Base-by-base conservation (phyloP, 2,329 filamentous ascomycete genomes). In the Calonectria naviculata region DNA sequence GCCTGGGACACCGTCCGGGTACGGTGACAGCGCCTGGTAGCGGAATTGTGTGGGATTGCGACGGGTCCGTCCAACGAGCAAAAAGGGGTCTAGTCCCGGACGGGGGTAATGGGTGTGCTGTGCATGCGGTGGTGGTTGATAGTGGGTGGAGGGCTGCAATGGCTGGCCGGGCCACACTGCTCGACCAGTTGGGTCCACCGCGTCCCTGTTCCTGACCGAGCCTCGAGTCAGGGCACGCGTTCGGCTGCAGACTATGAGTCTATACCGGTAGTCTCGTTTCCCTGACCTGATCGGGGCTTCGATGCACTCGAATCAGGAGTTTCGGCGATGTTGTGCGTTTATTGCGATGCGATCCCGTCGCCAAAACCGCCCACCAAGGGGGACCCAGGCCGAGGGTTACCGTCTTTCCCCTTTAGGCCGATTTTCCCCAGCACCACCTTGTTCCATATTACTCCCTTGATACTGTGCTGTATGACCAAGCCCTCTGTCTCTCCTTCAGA, bases 141-240 rank as follows among this genome's bases (percentile, higher is more conserved):
- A 65, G 69, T 75, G 60, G 68, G 46, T 47, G 67, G 60, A 73
- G 75, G 73, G 67, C 64, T 70, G 65, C 69, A 67, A 68, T 78
- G 47, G 34, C 72, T 74, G 63, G 74, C 71, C 75, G 72, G 76
- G 66, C 36, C 60, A 58, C 65, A 52, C 64, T 75, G 56, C 46
- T 29, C 54, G 56, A 65, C 68, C 47, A 68, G 66, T 62, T 21
- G 68, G 68, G 63, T 73, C 77, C 76, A 76, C 77, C 67, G 67
- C 65, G 54, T 56, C 71, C 72, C 77, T 75, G 77, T 78, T 78
- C 75, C 77, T 76, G 72, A 71, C 67, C 73, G 72, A 74, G 75
- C 68, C 71, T 76, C 70, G 77, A 78, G 77, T 78, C 77, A 78
- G 77, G 75, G 71, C 68, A 74, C 71, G 71, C 56, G 34, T 67